Base-by-base conservation (phyloP, 345 rosid species). In the Heritiera fomes region DNA sequence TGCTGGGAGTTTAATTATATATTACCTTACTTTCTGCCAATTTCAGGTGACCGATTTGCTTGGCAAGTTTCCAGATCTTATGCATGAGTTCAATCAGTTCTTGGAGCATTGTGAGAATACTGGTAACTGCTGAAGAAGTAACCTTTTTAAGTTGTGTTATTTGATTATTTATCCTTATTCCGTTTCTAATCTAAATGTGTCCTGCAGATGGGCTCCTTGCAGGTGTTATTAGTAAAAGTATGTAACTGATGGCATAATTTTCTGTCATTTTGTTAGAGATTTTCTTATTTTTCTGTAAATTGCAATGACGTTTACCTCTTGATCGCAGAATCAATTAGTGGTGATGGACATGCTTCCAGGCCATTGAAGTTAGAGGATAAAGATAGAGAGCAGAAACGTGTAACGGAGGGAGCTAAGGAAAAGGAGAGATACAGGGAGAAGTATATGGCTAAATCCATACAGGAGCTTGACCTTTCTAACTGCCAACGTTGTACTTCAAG, bases 151-250 rank as follows among this genome's bases (percentile, higher is more conserved):
- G 78, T 79, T 60, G 15, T 81, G 81, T 84, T 79, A 81, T 71
- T 75, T 23, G 5, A 65, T 76, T 79, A 41, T 79, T 71, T 18
- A 43, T 69, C 38, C 20, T 75, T 68, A 41, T 68, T 74, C 71
- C 75, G 63, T 82, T 80, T 78, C 78, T 87, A 81, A 85, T 71
- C 60, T 11, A 47, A 72, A 56, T 78, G 47, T 68, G 76, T 85
- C 80, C 84, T 83, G 90, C 94, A 94, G 99, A 94, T 89, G 98
- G 97, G 64, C 94, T 91, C 84, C 92, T 92, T 47, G 95, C 98
- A 72, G 96, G 96, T 45, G 94, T 94, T 78, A 91, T 92, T 90
- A 91, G 91, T 89, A 96, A 89, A 88, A 96, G 98, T 96, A 92
- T 67, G 98, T 83, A 67, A 77, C 68, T 68, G 40, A 72, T 73